Evolutionary conservation across 2,329 filamentous ascomycete genomes (phyloP), one percentile per base, ranked within the genome.

Genomic region (Macrophomina tecta): DNA sequence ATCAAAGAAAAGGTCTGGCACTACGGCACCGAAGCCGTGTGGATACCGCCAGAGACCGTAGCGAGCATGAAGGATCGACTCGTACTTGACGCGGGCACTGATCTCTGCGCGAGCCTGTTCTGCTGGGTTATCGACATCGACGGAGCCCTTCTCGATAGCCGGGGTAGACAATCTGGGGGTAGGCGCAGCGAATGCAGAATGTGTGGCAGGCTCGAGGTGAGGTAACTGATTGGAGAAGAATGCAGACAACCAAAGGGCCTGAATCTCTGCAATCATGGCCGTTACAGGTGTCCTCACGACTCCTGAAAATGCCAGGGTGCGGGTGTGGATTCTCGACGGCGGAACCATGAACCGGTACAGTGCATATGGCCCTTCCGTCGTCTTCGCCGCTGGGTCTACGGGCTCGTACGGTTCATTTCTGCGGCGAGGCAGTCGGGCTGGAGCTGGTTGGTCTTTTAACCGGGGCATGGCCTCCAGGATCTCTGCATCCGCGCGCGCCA

Each of bases 141-240:
- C 5, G 3, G 23, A 32, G 14, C 23, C 60, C 28, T 63, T 48
- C 30, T 38, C 16, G 5, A 38, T 28, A 16, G 60, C 32, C 60
- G 60, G 48, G 2, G 60, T 48, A 11, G 46, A 49, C 7, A 23
- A 16, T 6, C 38, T 51, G n/a, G 16, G 11, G 5, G 60, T 23
- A 16, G 60, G 48, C 11, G 45, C 16, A 32, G 34, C 38, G 1
- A 18, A 4, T 2, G 51, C 9, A 23, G 32, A 1, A 2, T 11
- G 8, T 3, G 11, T 23, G 23, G 14, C 12, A n/a, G 68, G 14
- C 38, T 42, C 68, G 67, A 75, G 69, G 66, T 61, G 9, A 14
- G 12, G 0, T 46, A 91, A 75, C 34, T 81, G 76, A 28, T 81
- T 80, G 63, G 83, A 81, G 34, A 94, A 84, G 73, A 88, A 92